Base-by-base conservation (phyloP, 768 basidiomycete species). In the Neoboletus subvelutipes region DNA sequence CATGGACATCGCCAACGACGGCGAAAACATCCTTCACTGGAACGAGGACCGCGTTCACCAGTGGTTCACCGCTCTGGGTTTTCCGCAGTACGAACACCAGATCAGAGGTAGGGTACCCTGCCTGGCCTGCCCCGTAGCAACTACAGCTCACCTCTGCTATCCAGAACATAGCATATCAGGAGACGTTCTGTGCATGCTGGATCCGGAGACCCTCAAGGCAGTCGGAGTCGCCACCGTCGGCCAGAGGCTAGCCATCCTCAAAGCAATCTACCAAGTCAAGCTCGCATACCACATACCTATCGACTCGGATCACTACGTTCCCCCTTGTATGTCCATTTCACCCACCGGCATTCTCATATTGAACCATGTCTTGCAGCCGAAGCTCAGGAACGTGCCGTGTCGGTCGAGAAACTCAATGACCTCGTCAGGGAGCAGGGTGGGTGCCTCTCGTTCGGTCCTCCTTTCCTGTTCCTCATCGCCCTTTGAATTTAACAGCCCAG, bases 81-180 rank as follows among this genome's bases (percentile, higher is more conserved):
- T 87, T 71, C 82, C 88, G 2, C 91, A 94, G 68, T 97, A 97
- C 70, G 88, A 93, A 71, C 74, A 74, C 40, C 85, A 90, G 74
- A 83, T 98, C 64, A 81, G 82, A 80, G 91, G 93, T 92, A 58
- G 80, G 91, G 93, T 92, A 58, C 49, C 45, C 31, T 31, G 26
- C 2, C 45, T 15, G 20, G 2, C 47, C 17, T 26, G 36, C 6
- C 39, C 10, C 42, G 24, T 61, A 52, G 6, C 34, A 39, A 22
- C 47, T 33, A 22, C 29, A 31, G 48, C 57, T 58, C 53, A 61
- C 52, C 31, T 4, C 41, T 61, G 36, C 45, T 36, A 41, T 37
- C 18, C 52, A 96, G 96, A 94, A 69, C 90, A 99, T 72, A 88
- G 84, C 60, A 92, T 99, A 61, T 88, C 88, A 18, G 97, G 97